Percentiles rank a stretch among this genome's conserved stretches.
These are phyloP conservation scores for Penicillium sp. DNA, from an alignment of 2,329 filamentous ascomycete genomes.

Conservation along the genomic window DNA sequence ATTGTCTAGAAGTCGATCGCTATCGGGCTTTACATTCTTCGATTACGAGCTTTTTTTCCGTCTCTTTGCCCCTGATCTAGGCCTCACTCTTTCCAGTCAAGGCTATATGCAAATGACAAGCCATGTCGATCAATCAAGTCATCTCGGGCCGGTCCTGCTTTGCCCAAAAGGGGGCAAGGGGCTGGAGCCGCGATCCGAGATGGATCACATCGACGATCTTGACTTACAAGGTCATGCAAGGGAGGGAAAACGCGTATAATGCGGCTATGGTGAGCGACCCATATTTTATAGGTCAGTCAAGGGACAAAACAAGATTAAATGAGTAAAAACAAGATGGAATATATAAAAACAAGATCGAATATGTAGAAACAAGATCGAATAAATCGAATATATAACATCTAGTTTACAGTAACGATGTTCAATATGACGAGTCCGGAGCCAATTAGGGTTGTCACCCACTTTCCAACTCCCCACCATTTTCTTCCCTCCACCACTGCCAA, in stretches of 20 bases:
- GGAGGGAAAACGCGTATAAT: slow-evolving; percentile 16
- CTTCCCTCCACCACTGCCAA: slow-evolving; percentile 1
- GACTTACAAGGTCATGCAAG: slow-evolving; percentile 12
- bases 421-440: background rate
- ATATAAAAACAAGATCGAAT: too few relatives aligned
- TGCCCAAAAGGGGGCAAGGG: background rate
- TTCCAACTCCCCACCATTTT: background rate
- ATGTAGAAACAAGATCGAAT: too few relatives aligned
- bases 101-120: too few relatives aligned
- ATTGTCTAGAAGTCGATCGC: slow-evolving; percentile 8
- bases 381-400: too few relatives aligned
- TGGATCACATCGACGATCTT: slow-evolving; percentile 7
- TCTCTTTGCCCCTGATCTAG: too few relatives aligned
- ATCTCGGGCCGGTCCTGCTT: background rate
- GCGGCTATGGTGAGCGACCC: slow-evolving; percentile 9
- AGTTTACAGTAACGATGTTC: too few relatives aligned
- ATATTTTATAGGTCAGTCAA: background rate
- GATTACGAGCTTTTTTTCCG: background rate
- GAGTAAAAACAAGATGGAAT: background rate
- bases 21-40: background rate
- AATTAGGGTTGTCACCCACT: background rate
- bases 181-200: background rate
- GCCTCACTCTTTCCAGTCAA: too few relatives aligned
- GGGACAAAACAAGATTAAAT: background rate
- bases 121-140: slow-evolving; percentile 12